Base-by-base conservation (phyloP, 768 basidiomycete genomes). In the Paxillus involutus region DNA sequence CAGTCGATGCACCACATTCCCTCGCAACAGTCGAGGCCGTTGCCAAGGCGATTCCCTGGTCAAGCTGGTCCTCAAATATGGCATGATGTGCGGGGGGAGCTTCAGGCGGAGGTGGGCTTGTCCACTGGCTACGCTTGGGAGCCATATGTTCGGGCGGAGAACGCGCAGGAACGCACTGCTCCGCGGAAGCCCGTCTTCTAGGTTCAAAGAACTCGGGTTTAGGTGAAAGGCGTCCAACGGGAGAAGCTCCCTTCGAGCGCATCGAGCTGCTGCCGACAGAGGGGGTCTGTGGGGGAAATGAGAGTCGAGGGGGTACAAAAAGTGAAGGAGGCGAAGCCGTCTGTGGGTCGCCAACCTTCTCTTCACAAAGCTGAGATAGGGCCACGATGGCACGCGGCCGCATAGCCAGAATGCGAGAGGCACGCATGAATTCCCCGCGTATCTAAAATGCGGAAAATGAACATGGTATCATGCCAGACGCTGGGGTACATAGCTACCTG, bases 341-440 rank as follows among this genome's bases (percentile, higher is more conserved):
- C 58, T 73, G 75, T 1, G 75, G 61, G 13, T 56, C 40, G 16
- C 81, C 83, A 51, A 85, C 84, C 21, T 93, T 86, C 69, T 98
- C 95, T 63, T 94, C 91, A 63, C 95, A 97, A 12, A 99, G 83
- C 60, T 94, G 89, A 2, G 94, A 85, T 16, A 98, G 78, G 5
- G 91, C 89, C 17, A 88, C 71, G 32, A 89, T 83, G 8, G 90
- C 91, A 46, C 91, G 85, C 2, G 91, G 92, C 30, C 88, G 87
- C 58, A 79, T 75, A 11, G 85, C 79, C 33, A 99, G 77, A 52
- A 98, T 91, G 51, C 94, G 81, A 21, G 88, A 86, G 5, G 95
- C 96, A 35, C 96, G 88, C 92, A 96, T 96, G 70, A 99, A 96
- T 74, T 98, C 96, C 9, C 96, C 95, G 13, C 96, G 94, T 65